phyloP scores from a whole-genome alignment of 345 rosid genomes.

The Barbarea vulgaris region DNA sequence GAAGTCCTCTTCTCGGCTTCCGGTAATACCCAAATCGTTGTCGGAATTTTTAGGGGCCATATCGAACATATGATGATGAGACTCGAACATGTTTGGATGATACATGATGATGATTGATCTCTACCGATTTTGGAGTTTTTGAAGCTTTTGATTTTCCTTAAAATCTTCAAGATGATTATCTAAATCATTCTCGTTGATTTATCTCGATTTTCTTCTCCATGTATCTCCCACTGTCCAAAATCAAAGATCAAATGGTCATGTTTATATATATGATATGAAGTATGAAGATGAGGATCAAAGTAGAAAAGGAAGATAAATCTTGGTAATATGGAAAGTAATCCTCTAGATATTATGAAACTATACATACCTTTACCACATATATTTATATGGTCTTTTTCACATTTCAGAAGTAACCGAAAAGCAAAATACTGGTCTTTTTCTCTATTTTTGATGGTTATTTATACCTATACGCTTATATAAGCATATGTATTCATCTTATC shows the following conservation, averaged over 20 bases:
- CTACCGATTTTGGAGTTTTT: neutral
- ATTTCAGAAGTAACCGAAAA: slow-evolving; percentile 37
- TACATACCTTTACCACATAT: slow-evolving; percentile 23
- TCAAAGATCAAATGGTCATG: slow-evolving; percentile 35
- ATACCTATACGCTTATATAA: slow-evolving; percentile 17
- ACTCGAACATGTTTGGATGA: slow-evolving; percentile 73
- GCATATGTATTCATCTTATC: slow-evolving; percentile 36
- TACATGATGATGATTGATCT: slow-evolving; percentile 50
- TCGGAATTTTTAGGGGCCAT: slow-evolving; percentile 62
- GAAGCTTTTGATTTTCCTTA: slow-evolving; percentile 15
- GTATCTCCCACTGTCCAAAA: slow-evolving; percentile 38
- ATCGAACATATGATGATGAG: slow-evolving; percentile 66
- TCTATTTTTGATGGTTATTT: slow-evolving; percentile 21
- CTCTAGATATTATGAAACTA: slow-evolving; percentile 28
- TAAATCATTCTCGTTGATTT: slow-evolving; percentile 36
- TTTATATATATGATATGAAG: slow-evolving; percentile 26
- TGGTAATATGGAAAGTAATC: slow-evolving; percentile 32
- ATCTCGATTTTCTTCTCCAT: slow-evolving; percentile 25
- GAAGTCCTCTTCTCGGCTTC: slow-evolving; percentile 68
- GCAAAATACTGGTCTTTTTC: slow-evolving; percentile 26
- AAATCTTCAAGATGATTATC: slow-evolving; percentile 36
- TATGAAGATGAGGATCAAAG: slow-evolving; percentile 22
- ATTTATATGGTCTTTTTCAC: slow-evolving; percentile 27
- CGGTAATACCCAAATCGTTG: slow-evolving; percentile 52
- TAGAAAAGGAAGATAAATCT: slow-evolving; percentile 38